Conservation (phyloP, 1,284 basidiomycete species). For the Tilletiopsis washingtonensis region DNA sequence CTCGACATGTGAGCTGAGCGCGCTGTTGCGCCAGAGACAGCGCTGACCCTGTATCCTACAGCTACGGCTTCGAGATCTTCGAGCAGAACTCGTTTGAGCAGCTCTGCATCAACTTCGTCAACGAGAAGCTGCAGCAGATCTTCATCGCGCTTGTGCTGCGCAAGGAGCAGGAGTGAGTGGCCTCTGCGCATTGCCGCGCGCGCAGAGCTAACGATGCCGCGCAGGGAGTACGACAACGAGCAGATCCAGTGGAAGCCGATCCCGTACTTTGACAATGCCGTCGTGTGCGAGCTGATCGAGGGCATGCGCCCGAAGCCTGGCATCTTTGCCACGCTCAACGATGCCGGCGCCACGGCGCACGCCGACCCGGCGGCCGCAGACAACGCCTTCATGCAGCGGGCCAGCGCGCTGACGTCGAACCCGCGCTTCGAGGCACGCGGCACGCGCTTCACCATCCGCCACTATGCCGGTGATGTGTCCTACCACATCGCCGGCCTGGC, state of each 20-base stretch:
- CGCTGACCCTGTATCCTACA: too few species aligned
- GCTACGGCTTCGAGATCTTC: constrained; percentile 81
- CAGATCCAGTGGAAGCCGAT: constrained; percentile 99
- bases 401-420: constrained; percentile 55
- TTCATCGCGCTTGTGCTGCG: constrained; percentile 98
- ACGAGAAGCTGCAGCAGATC: constrained; percentile 92
- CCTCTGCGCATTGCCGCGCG: too few species aligned
- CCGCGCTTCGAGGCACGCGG: constrained; percentile 63
- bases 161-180: constrained; percentile 75
- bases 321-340: constrained; percentile 94
- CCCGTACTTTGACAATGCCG: constrained; percentile 54
- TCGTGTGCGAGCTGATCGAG: constrained; percentile 97
- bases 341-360: constrained; percentile 95
- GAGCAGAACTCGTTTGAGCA: constrained; percentile 98
- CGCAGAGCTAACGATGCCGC: too few species aligned
- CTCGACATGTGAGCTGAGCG: constrained; percentile 74
- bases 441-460: constrained; percentile 59
- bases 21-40: constrained; percentile 9
- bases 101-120: constrained; percentile 99
- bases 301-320: constrained; percentile 82
- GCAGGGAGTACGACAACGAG: constrained; percentile 80
- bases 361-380: constrained; percentile 94
- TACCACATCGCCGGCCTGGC: constrained; percentile 98
- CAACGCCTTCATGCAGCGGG: constrained; percentile 90
- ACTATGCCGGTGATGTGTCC: constrained; percentile 84